Base-by-base conservation (phyloP, 495 filamentous ascomycete genomes). In the Talaromyces proteolyticus region DNA sequence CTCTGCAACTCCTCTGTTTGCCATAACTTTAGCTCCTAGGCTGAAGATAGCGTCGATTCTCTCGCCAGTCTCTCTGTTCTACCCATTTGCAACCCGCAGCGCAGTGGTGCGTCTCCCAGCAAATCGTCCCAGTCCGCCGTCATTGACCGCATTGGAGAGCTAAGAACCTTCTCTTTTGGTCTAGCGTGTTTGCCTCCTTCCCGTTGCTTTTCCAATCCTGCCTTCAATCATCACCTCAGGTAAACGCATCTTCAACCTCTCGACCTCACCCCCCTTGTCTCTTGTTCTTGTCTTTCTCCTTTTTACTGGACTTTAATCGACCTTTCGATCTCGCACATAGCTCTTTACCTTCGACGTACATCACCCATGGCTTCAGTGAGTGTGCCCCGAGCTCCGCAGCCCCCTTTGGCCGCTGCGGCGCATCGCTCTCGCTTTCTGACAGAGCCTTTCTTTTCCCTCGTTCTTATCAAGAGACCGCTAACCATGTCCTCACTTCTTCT, bases 281-380 rank as follows among this genome's bases (percentile, higher is more conserved):
- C 50, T 44, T 17, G 38, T 37, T 44, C 40, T 21, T 40, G 19
- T 19, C 18, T 23, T 34, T 46, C 23, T 16, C n/a, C 25, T 14
- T 25, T 26, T 37, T 42, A 17, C 29, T 8, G 21, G 19, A 51
- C 18, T 37, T 19, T 49, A 34, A 12, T 29, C 34, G 10, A 20
- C 38, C 16, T 24, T 20, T 11, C 3, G 25, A 2, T 19, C 29
- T 19, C 21, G 34, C 45, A 47, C 19, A 47, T 38, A 47, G 26
- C 26, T 36, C 26, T 47, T 18, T 14, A 36, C 10, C 11, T 44
- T 44, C 12, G 5, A 21, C 42, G 1, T 44, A 34, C 51, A 52
- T 55, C 40, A 57, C 58, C 52, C 63, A 80, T 80, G 77, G 75
- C 77, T 73, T 78, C 77, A 57, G 75, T 78, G 63, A 58, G 75